Evolutionary conservation across 2,329 filamentous ascomycete species (phyloP).

Genomic region (Penicillium freii): DNA sequence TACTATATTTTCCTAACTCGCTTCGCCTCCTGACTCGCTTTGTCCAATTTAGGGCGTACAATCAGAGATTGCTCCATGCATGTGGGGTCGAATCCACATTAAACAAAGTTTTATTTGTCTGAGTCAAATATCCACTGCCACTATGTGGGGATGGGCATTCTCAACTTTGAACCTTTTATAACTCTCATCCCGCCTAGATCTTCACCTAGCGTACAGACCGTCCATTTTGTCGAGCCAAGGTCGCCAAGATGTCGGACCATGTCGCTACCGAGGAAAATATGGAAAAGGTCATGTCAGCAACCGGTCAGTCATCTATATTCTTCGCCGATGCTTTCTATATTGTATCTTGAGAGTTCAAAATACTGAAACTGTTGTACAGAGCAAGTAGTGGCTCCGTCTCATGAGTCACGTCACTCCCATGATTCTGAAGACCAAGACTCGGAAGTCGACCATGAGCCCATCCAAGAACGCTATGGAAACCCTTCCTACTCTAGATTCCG

Average conservation of each 20-base stretch:
- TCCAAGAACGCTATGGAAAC: slow-evolving; percentile 28
- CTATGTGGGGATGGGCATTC: slow-evolving; percentile 8
- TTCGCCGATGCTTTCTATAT: not conserved
- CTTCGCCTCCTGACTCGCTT: slow-evolving; percentile 7
- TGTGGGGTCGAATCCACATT: slow-evolving; percentile 20
- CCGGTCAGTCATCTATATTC: slow-evolving; percentile 12
- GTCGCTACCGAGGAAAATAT: slow-evolving; percentile 19
- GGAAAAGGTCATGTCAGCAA: slow-evolving; percentile 19
- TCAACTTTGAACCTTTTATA: slow-evolving; percentile 13
- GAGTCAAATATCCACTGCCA: slow-evolving; percentile 10
- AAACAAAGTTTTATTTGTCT: slow-evolving; percentile 15
- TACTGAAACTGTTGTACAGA: slow-evolving; percentile 8
- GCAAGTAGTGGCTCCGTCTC: slow-evolving; percentile 9
- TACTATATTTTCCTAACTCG: slow-evolving; percentile 13
- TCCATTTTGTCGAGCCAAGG: slow-evolving; percentile 1
- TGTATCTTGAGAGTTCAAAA: not conserved
- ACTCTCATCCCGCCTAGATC: slow-evolving; percentile 13
- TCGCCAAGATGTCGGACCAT: slow-evolving; percentile 18
- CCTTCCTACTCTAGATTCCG: slow-evolving; percentile 32
- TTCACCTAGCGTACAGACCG: slow-evolving; percentile 3
- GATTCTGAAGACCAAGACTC: slow-evolving; percentile 19
- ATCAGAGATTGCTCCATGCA: slow-evolving; percentile 10
- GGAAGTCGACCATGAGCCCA: slow-evolving; percentile 24
- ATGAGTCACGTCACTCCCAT: slow-evolving; percentile 13
- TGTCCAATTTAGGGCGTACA: slow-evolving; percentile 15